These are phyloP conservation scores for Alternaria ethzedia DNA, from an alignment of 2,329 filamentous ascomycete species.

Conservation along the genomic window DNA sequence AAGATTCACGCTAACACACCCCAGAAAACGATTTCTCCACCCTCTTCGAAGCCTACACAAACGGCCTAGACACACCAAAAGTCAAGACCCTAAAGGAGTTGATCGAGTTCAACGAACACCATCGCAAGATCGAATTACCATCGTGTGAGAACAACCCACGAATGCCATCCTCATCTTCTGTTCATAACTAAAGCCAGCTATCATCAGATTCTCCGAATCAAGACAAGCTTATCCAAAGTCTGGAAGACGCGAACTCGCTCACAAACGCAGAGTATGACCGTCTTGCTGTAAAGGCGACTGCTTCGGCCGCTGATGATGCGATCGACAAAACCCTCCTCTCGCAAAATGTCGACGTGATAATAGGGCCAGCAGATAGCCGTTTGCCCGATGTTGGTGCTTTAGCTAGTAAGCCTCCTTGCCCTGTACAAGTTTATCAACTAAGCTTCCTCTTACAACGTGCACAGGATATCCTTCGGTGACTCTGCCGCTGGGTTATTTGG, in stretches of 20 bases:
- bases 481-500: not conserved
- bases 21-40: not conserved
- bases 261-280: not conserved
- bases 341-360: not conserved
- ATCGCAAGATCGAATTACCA: not conserved
- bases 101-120: not conserved
- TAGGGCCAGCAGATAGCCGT: not conserved
- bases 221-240: not conserved
- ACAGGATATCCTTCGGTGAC: not conserved
- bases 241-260: not conserved
- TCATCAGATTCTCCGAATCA: fast-evolving
- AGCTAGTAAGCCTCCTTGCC: not conserved
- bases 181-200: not conserved
- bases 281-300: not conserved
- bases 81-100: not conserved
- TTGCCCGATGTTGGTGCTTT: not conserved
- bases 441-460: no score
- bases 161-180: not conserved
- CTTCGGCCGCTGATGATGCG: fast-evolving
- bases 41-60: not conserved
- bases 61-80: not conserved
- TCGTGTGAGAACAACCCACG: fast-evolving
- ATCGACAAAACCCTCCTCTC: fast-evolving
- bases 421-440: fast-evolving
- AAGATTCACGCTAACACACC: not conserved